A percentile compares a stretch with the other conserved stretches of the same genome.
phyloP scores from a whole-genome alignment of 2,329 filamentous ascomycete species.

The Aspergillus awamori region DNA sequence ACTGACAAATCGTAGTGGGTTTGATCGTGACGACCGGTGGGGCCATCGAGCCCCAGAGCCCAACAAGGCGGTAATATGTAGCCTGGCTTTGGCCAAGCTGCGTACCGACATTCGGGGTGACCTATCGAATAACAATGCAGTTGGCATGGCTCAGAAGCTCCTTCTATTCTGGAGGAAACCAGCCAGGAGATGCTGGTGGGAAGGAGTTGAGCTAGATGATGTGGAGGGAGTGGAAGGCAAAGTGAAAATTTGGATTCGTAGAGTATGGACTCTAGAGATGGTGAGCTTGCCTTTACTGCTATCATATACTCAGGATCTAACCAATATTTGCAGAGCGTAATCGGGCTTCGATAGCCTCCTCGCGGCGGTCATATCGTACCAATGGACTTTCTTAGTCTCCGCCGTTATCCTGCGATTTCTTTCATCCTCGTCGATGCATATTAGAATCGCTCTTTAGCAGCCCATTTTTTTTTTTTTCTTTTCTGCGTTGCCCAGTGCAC shows the following conservation, averaged over 20 bases:
- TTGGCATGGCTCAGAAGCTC: conserved; percentile 98
- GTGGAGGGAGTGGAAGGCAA: conserved; percentile 89
- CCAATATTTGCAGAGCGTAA: conserved; percentile 66
- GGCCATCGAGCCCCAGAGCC: conserved; percentile 96
- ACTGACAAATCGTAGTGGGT: conserved; percentile 65
- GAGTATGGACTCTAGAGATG: conserved; percentile 99
- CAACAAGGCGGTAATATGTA: conserved; percentile 98
- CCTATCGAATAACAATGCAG: conserved; percentile 71
- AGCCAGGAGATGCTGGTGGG: conserved; percentile 97
- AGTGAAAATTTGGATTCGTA: conserved; percentile 96
- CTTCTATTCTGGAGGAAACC: conserved; percentile 98
- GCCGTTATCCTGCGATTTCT: conserved; percentile 20
- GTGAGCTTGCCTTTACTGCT: conserved; percentile 44
- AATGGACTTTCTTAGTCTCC: conserved; percentile 21
- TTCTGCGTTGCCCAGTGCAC: conserved; percentile 18
- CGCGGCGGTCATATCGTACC: conserved; percentile 20
- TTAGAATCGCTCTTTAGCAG: conserved; percentile 18
- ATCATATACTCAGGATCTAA: neutral
- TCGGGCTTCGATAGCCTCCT: conserved; percentile 66
- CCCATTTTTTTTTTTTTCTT: conserved; percentile 18
- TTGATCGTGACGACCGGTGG: conserved; percentile 94
- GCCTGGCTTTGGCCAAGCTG: conserved; percentile 86
- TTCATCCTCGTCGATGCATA: conserved; percentile 13
- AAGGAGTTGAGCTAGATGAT: conserved; percentile 86
- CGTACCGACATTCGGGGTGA: conserved; percentile 86